Base-by-base conservation (phyloP, 2,329 filamentous ascomycete genomes). In the Sporothrix inflata region DNA sequence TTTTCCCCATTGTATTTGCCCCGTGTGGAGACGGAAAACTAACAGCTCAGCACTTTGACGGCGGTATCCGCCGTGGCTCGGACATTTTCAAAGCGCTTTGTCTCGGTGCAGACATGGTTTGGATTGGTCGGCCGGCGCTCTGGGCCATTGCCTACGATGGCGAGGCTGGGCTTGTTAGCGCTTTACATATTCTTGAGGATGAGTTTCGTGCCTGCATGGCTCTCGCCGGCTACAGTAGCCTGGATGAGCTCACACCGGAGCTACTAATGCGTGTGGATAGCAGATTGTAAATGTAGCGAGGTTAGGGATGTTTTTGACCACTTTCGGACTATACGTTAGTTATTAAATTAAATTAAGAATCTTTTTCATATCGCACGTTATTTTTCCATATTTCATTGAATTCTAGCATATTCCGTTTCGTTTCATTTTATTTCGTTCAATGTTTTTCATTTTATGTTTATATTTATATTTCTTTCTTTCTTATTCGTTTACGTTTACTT, bases 131-230 rank as follows among this genome's bases (percentile, higher is more conserved):
- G 8, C 60, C 60, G 2, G 38, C 60, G 4, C 60, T 65, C 4
- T 65, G 60, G 60, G 60, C 60, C 8, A 65, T 65, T 65, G 60
- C 60, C 12, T 65, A 65, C n/a, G 60, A 65, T 12, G 60, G 60
- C 12, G 60, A 45, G 9, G 60, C 60, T 21, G 60, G 60, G 0
- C 38, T 65, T 2, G 12, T 21, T 2, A 65, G 60, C 24, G 60
- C 60, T 1, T 38, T 65, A 4, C 60, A 27, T 16, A 65, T 65
- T 47, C 38, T 65, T 8, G 60, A 65, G n/a, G 60, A 65, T 8
- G 60, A 65, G 38, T 65, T 65, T 14, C 60, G 60, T 16, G 60
- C 60, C 8, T 65, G 60, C 21, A 65, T 65, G 60, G 60, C 60
- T 4, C 38, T 65, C 8, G 60, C 60, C 24, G 60, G 60, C 5